Percentiles rank a stretch among this genome's conserved stretches.
Evolutionary conservation across 768 basidiomycete species (phyloP).

Genomic region (Ramaria sp.): DNA sequence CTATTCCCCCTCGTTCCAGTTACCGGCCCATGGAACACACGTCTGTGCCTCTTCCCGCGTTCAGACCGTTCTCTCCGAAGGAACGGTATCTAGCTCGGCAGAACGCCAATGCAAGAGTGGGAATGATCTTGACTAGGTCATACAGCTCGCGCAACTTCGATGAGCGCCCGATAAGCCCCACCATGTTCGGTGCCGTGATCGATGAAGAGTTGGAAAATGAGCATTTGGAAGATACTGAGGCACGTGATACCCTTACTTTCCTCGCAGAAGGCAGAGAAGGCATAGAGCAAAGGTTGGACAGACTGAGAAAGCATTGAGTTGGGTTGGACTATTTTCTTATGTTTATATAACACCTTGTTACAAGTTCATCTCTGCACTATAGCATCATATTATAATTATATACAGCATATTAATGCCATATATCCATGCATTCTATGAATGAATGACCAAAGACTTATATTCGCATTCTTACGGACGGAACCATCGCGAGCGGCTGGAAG

Average conservation of each 20-base stretch:
- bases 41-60: not conserved
- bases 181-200: slow-evolving; percentile 13
- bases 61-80: slow-evolving; percentile 14
- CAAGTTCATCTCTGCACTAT: too few relatives aligned
- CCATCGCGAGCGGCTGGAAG: too few relatives aligned
- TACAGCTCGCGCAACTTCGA: slow-evolving; percentile 15
- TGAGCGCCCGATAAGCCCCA: slow-evolving; percentile 12
- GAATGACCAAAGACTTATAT: too few relatives aligned
- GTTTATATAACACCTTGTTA: too few relatives aligned
- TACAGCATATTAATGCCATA: too few relatives aligned
- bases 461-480: too few relatives aligned
- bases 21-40: not conserved
- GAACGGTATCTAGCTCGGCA: slow-evolving; percentile 18
- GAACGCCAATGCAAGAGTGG: slow-evolving; percentile 19
- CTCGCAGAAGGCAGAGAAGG: not conserved
- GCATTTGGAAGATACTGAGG: not conserved
- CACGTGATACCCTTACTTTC: not conserved
- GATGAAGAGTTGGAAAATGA: not conserved
- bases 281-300: not conserved
- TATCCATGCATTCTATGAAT: too few relatives aligned
- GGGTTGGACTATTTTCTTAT: too few relatives aligned
- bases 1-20: not conserved
- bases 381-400: too few relatives aligned
- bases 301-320: not conserved
- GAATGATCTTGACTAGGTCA: slow-evolving; percentile 19